Conservation (phyloP, 305 asterid species). For the Fraxinus dipetala region DNA sequence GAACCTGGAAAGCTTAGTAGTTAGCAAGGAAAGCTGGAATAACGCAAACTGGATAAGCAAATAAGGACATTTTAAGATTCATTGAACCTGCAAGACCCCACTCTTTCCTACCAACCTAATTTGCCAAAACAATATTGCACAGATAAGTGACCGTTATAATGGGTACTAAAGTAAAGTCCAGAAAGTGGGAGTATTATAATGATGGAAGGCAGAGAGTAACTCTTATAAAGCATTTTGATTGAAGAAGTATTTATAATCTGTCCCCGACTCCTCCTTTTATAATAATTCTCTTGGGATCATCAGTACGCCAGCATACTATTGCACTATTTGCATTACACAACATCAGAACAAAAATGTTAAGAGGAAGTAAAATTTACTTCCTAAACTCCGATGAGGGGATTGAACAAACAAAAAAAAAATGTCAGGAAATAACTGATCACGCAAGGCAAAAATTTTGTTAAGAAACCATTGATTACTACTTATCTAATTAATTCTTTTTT, state of each 20-base stretch:
- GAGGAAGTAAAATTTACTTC: neutral
- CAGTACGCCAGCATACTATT: neutral
- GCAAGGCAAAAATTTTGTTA: neutral
- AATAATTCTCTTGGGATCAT: neutral
- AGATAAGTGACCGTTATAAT: neutral
- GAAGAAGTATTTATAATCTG: neutral
- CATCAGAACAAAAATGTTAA: neutral
- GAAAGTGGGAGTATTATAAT: neutral
- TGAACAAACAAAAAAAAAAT: neutral
- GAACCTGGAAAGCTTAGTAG: neutral
- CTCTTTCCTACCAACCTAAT: neutral
- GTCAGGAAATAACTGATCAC: neutral
- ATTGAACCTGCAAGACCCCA: neutral
- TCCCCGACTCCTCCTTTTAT: neutral
- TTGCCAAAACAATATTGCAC: neutral
- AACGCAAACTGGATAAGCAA: neutral
- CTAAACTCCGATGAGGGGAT: neutral
- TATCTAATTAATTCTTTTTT: neutral
- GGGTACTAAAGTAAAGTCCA: neutral
- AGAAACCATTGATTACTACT: neutral
- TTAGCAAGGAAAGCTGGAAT: neutral
- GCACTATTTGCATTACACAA: neutral
- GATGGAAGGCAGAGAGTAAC: neutral
- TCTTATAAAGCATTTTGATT: neutral
- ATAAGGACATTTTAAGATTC: neutral